These are phyloP conservation scores for Penicillium turbatum DNA, from an alignment of 495 filamentous ascomycete species.

Conservation along the genomic window DNA sequence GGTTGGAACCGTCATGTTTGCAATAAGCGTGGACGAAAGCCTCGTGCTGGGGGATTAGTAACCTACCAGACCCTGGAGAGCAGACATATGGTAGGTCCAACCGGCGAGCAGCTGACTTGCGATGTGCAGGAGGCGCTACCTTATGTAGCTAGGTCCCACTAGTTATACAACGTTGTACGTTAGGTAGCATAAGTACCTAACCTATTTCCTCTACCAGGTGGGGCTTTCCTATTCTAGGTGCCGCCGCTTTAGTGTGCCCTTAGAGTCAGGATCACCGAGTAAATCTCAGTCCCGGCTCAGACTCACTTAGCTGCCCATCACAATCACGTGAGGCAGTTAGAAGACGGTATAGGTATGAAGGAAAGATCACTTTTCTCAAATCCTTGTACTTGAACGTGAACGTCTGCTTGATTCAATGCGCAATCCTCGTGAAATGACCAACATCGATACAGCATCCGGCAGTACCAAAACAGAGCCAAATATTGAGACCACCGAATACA, in stretches of 20 bases:
- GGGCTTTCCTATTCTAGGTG: too few relatives aligned
- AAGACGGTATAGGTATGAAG: conserved; percentile 6
- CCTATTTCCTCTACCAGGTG: too few relatives aligned
- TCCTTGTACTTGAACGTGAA: conserved; percentile 2
- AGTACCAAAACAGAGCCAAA: neutral
- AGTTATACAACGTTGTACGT: too few relatives aligned
- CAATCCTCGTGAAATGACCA: neutral
- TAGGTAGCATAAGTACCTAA: too few relatives aligned
- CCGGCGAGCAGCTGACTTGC: conserved; percentile 32
- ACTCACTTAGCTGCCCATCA: too few relatives aligned
- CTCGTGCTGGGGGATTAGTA: conserved; percentile 12
- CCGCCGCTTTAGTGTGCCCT: too few relatives aligned
- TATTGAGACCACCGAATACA: conserved; percentile 3
- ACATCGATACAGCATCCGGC: neutral
- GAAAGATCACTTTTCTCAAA: conserved; percentile 5
- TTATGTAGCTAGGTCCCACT: too few relatives aligned
- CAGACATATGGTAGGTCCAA: neutral
- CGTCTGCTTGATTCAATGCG: conserved; percentile 3
- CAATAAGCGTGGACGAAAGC: conserved; percentile 22
- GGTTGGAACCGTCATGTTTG: conserved; percentile 14
- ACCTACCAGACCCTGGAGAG: neutral
- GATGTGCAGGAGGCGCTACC: neutral
- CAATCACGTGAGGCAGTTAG: too few relatives aligned
- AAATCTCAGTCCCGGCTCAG: too few relatives aligned
- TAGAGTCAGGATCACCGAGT: too few relatives aligned